A percentile compares a stretch with the other conserved stretches of the same genome.
Evolutionary conservation across 805 yeast species (phyloP).

Genomic region (Sungouiella blattae): DNA sequence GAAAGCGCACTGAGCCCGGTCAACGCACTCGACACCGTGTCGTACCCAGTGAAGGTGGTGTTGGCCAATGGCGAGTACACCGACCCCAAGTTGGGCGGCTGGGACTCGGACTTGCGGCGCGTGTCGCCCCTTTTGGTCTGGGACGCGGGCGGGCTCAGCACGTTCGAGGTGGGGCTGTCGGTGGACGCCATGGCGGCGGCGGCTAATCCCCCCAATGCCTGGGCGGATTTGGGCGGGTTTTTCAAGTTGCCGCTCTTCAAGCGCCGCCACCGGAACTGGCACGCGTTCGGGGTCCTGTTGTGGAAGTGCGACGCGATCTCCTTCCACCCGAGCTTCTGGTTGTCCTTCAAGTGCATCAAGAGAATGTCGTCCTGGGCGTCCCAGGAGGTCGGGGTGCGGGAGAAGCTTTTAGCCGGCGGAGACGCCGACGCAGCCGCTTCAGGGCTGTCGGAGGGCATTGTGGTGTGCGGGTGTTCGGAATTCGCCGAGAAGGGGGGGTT

Average conservation of each 20-base stretch:
- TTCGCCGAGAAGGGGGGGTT: not conserved
- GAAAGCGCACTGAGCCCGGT: conserved; percentile 42
- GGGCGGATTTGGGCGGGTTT: conserved; percentile 38
- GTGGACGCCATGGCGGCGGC: conserved; percentile 5
- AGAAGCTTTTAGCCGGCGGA: conserved; percentile 22
- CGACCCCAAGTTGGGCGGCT: conserved; percentile 21
- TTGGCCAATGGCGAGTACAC: conserved; percentile 34
- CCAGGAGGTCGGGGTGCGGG: conserved; percentile 46
- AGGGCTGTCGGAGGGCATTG: conserved; percentile 9
- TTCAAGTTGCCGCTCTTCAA: conserved; percentile 38
- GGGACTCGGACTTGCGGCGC: conserved; percentile 8
- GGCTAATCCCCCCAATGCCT: conserved; percentile 9
- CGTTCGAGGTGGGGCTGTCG: conserved; percentile 5
- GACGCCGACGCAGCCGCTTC: conserved; percentile 5
- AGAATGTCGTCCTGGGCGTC: conserved; percentile 45
- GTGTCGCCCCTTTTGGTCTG: conserved; percentile 4
- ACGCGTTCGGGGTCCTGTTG: conserved; percentile 83
- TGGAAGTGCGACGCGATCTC: conserved; percentile 77
- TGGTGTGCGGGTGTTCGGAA: conserved; percentile 2
- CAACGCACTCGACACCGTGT: conserved; percentile 38
- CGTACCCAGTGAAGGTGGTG: conserved; percentile 39
- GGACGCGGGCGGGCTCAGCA: conserved; percentile 1
- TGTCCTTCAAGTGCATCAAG: conserved; percentile 64
- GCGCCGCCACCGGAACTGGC: conserved; percentile 88
- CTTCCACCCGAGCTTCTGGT: conserved; percentile 84